These are phyloP conservation scores for Cladosporium sp. DNA, from an alignment of 2,329 filamentous ascomycete genomes.

Conservation along the genomic window DNA sequence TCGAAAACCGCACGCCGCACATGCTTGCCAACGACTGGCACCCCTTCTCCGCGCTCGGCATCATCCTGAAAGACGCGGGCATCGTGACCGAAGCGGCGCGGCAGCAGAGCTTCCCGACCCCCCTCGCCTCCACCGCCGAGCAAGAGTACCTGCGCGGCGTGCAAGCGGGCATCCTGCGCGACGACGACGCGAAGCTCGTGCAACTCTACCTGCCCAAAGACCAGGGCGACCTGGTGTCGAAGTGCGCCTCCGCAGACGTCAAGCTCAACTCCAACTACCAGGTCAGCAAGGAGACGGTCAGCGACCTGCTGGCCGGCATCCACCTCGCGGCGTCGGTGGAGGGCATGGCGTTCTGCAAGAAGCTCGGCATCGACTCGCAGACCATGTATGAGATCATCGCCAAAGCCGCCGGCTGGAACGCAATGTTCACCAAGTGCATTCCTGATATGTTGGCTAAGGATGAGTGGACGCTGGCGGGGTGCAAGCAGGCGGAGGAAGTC, in stretches of 20 bases:
- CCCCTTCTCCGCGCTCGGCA: conserved; percentile 41
- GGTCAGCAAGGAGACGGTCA: conserved; percentile 33
- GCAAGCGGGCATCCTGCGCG: conserved; percentile 51
- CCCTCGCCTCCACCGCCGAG: conserved; percentile 60
- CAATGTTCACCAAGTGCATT: conserved; percentile 39
- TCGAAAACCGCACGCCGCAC: conserved; percentile 52
- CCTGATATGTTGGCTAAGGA: conserved; percentile 33
- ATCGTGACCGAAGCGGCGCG: conserved; percentile 66
- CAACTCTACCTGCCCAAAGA: conserved; percentile 45
- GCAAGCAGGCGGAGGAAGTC: conserved; percentile 36
- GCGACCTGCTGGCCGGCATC: conserved; percentile 42
- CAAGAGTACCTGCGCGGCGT: conserved; percentile 61
- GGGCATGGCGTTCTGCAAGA: conserved; percentile 44
- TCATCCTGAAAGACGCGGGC: conserved; percentile 48
- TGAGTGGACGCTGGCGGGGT: conserved; percentile 31
- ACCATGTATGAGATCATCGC: conserved; percentile 45
- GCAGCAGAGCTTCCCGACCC: conserved; percentile 54
- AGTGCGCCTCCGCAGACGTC: conserved; percentile 33
- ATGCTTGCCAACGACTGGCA: conserved; percentile 51
- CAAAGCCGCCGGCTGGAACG: conserved; percentile 45
- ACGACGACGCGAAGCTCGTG: conserved; percentile 55
- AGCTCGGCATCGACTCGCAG: conserved; percentile 42
- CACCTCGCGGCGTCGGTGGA: conserved; percentile 49
- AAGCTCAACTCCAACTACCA: conserved; percentile 34
- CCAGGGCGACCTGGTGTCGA: conserved; percentile 29